Base-by-base conservation (phyloP, 495 filamentous ascomycete species). In the Thozetella sp. region DNA sequence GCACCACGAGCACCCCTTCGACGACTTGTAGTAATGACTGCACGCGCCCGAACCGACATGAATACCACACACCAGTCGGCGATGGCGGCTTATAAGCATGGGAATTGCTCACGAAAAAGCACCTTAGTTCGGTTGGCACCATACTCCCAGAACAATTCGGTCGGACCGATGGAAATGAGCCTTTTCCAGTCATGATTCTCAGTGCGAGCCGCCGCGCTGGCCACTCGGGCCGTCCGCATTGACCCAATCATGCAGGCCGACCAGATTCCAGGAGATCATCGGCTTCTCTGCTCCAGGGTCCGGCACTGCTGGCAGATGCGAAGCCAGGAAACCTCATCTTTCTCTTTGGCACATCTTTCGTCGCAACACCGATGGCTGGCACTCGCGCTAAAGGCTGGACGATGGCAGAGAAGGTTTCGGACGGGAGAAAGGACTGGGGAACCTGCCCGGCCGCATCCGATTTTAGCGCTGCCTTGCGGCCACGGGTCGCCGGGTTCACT, bases 251-350 rank as follows among this genome's bases (percentile, higher is more conserved):
- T 19, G 27, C 53, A 22, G 77, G 78, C 11, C 76, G 72, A 11
- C 72, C 75, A 22, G 65, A 72, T 43, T 76, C 80, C 57, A 83
- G 72, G 19, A 85, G 62, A 57, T 85, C 82, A 58, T 76, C 64
- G 10, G 81, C 78, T 57, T 85, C 80, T 52, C 74, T 75, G 60
- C 82, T 83, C 81, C 82, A 84, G 1, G 80, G 76, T 1, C 80
- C 82, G 4, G 75, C 77, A 20, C 68, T 73, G 51, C 66, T 75
- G 22, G 68, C 72, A 60, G 67, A 72, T 13, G 58, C 53, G 37
- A 80, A 81, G n/a, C 73, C 76, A 17, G 72, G 70, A 56, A 71
- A 66, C 46, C 22, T 60, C 63, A 73, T 72, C 40, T 52, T 63
- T 25, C 56, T 56, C 53, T 58, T 73, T 24, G 67, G 65, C 40